Percentiles rank a stretch among this genome's conserved stretches.
phyloP scores from a whole-genome alignment of 805 yeast species.

The Pichia californica region DNA sequence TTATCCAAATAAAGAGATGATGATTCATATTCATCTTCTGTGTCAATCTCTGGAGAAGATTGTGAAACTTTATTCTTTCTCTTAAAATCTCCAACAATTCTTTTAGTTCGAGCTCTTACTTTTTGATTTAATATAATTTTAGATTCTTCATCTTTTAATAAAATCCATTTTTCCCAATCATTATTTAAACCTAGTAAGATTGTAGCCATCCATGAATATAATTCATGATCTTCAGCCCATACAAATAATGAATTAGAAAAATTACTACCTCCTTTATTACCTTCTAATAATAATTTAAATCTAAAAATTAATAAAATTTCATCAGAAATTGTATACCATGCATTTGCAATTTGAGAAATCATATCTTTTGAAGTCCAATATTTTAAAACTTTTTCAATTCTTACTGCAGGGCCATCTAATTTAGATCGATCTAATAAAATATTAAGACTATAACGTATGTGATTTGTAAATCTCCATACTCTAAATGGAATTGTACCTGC shows the following conservation, averaged over 20 bases:
- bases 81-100: conserved; percentile 16
- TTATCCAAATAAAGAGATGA: conserved; percentile 4
- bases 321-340: conserved; percentile 62
- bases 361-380: conserved; percentile 39
- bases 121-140: conserved; percentile 52
- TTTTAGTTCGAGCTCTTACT: conserved; percentile 49
- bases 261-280: conserved; percentile 23
- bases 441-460: conserved; percentile 24
- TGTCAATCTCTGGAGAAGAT: background rate
- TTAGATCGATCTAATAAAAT: conserved; percentile 10
- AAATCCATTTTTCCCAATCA: conserved; percentile 38
- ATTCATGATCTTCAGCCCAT: conserved; percentile 43
- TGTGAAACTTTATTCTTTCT: background rate
- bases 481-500: conserved; percentile 68
- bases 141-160: conserved; percentile 41
- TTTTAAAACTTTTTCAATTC: conserved; percentile 18
- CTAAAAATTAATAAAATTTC: conserved; percentile 55
- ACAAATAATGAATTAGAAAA: conserved; percentile 34
- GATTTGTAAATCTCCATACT: conserved; percentile 32
- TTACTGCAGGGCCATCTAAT: conserved; percentile 14
- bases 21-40: conserved; percentile 6
- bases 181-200: conserved; percentile 51
- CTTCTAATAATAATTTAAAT: conserved; percentile 45
- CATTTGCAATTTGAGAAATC: conserved; percentile 44
- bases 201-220: conserved; percentile 64